These are phyloP conservation scores for Rhizophagus clarus DNA, from an alignment of 192 early-diverging fungal species.

Conservation along the genomic window DNA sequence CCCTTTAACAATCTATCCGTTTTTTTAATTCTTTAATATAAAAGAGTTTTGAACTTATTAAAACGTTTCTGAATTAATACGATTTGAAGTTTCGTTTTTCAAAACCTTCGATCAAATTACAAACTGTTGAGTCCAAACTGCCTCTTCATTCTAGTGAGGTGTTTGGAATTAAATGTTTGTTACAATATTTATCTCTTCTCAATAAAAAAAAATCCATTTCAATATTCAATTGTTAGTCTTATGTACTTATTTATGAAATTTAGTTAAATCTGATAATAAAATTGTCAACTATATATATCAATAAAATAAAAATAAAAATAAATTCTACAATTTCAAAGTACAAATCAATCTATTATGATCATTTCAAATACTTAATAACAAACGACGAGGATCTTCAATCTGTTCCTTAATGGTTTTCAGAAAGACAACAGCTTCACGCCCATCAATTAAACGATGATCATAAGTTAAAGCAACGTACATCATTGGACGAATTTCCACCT, in stretches of 20 bases:
- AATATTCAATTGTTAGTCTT: too few relatives aligned
- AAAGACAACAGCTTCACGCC: constrained; percentile 98
- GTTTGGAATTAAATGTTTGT: not conserved
- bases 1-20: not conserved
- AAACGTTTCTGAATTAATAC: not conserved
- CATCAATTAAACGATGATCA: constrained; percentile 98
- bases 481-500: constrained; percentile 84
- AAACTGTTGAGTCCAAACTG: not conserved
- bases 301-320: not conserved
- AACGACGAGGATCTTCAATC: constrained; percentile 92
- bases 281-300: not conserved
- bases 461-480: constrained; percentile 99
- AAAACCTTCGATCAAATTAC: not conserved
- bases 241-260: not conserved
- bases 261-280: not conserved
- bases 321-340: not conserved
- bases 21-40: not conserved
- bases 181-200: not conserved
- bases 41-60: not conserved
- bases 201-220: not conserved
- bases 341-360: not conserved
- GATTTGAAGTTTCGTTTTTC: not conserved
- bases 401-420: constrained; percentile 95
- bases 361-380: constrained; percentile 86
- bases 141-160: not conserved